phyloP scores from a whole-genome alignment of 441 rosid species.

The Pelargonium myrrhifolium region DNA sequence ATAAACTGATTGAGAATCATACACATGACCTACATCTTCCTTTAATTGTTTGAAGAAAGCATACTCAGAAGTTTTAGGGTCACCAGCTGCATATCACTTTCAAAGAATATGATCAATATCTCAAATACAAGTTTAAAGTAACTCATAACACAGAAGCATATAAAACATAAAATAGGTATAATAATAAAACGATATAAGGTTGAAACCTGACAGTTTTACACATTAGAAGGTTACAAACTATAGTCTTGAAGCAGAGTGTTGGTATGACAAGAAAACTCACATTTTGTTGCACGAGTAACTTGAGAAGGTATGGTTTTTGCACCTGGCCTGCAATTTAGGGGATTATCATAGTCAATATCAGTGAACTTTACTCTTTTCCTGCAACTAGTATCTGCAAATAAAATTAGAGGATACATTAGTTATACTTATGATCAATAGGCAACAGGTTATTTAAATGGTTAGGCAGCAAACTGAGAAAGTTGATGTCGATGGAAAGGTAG shows the following conservation, averaged over 20 bases:
- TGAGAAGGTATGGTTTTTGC: constrained; percentile 6
- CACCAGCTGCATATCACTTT: constrained; percentile 31
- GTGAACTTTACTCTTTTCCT: constrained; percentile 32
- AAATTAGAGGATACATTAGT: constrained; percentile 6
- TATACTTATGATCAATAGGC: not conserved
- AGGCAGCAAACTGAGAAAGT: not conserved
- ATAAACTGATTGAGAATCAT: constrained; percentile 15
- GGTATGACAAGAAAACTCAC: constrained; percentile 17
- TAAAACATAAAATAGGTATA: not conserved
- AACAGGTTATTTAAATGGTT: constrained; percentile 4
- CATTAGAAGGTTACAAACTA: not conserved
- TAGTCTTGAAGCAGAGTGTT: not conserved
- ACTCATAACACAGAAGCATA: not conserved
- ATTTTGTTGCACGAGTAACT: constrained; percentile 12
- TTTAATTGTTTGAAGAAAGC: constrained; percentile 69
- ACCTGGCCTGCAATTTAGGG: constrained; percentile 14
- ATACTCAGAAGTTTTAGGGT: constrained; percentile 70
- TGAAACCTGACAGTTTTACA: not conserved
- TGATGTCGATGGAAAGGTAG: not conserved
- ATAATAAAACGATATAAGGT: not conserved
- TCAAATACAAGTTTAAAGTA: not conserved
- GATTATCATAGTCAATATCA: constrained; percentile 18
- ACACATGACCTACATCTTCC: constrained; percentile 28
- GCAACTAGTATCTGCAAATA: constrained; percentile 28
- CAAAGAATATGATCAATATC: constrained; percentile 7